These are phyloP conservation scores for Talaromyces proteolyticus DNA, from an alignment of 495 filamentous ascomycete genomes.

Conservation along the genomic window DNA sequence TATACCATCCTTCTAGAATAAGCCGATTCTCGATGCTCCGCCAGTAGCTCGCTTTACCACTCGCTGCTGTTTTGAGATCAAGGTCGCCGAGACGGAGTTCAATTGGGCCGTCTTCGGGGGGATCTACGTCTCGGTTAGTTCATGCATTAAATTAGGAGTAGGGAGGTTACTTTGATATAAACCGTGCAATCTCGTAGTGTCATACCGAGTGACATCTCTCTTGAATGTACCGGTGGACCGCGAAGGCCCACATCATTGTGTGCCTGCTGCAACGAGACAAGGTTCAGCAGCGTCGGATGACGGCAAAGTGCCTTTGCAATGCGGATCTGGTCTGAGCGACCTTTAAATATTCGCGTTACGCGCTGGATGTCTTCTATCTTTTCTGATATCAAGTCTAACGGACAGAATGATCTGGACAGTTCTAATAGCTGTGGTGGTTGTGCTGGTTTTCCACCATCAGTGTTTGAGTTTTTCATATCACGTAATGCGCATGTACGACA, in stretches of 20 bases:
- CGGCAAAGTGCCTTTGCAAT: slow-evolving; percentile 30
- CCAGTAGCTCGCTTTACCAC: slow-evolving; percentile 72
- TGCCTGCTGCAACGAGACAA: slow-evolving; percentile 27
- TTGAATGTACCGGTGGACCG: slow-evolving; percentile 24
- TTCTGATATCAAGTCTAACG: slow-evolving; percentile 47
- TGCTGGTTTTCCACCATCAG: slow-evolving; percentile 11
- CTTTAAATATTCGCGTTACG: slow-evolving; percentile 28
- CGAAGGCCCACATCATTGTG: slow-evolving; percentile 30
- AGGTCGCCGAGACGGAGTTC: slow-evolving; percentile 80
- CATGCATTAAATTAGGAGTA: neutral
- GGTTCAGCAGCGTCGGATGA: slow-evolving; percentile 27
- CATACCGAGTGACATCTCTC: slow-evolving; percentile 58
- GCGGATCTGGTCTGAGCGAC: slow-evolving; percentile 27
- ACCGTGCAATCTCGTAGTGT: slow-evolving; percentile 84
- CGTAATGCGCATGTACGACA: slow-evolving; percentile 85
- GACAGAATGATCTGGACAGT: slow-evolving; percentile 40
- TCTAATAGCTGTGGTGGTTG: neutral
- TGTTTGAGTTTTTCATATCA: slow-evolving; percentile 43
- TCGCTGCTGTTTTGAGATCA: slow-evolving; percentile 72
- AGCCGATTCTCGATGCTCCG: slow-evolving; percentile 53
- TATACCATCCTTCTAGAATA: slow-evolving; percentile 71
- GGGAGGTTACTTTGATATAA: slow-evolving; percentile 56
- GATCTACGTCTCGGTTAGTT: neutral
- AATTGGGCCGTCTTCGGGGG: slow-evolving; percentile 31
- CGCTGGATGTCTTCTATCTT: slow-evolving; percentile 30